Conservation (phyloP, 75 land plant genomes). For the Pseudotsuga menziesii region DNA sequence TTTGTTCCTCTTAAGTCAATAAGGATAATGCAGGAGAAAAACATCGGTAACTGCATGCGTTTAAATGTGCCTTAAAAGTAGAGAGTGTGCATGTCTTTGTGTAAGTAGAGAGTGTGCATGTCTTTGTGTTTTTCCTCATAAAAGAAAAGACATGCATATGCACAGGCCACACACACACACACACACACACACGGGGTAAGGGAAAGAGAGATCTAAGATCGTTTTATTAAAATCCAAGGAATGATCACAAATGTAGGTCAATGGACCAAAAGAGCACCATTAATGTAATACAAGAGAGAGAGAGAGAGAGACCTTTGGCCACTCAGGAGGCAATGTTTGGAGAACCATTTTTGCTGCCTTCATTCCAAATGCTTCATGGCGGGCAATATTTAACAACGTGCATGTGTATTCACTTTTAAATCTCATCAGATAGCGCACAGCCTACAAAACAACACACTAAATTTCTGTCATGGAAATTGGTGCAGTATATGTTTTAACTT, state of each 20-base stretch:
- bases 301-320: conserved; percentile 21
- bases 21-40: neutral
- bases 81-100: neutral
- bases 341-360: conserved; percentile 70
- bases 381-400: conserved; percentile 55
- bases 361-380: conserved; percentile 79
- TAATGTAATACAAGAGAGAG: neutral
- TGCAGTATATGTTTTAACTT: neutral
- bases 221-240: too few relatives aligned
- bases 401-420: conserved; percentile 72
- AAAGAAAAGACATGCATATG: too few relatives aligned
- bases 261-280: too few relatives aligned
- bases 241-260: too few relatives aligned
- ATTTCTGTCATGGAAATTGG: neutral
- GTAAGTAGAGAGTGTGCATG: too few relatives aligned
- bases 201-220: too few relatives aligned
- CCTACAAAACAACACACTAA: conserved; percentile 16
- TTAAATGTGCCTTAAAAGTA: neutral
- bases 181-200: too few relatives aligned
- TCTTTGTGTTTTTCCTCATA: too few relatives aligned
- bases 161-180: too few relatives aligned
- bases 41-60: neutral
- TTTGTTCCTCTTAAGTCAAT: neutral
- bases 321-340: conserved; percentile 14
- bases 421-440: conserved; percentile 69